Conservation (phyloP, 371 early-diverging fungal species). For the Apophysomyces variabilis region DNA sequence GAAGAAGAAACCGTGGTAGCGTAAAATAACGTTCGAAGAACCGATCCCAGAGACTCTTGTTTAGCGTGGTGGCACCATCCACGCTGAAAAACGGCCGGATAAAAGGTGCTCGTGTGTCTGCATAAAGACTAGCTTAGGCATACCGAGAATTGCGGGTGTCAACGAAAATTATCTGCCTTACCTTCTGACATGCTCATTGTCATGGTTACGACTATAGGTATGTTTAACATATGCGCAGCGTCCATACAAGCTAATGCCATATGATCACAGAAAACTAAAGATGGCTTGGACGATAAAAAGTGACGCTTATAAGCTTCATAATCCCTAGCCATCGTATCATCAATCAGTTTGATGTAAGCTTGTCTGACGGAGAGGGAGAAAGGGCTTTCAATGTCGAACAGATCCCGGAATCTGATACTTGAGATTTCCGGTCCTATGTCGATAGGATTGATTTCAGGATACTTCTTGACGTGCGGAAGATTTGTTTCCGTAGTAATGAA, state of each 20-base stretch:
- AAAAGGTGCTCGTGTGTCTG: constrained; percentile 25
- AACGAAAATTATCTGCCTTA: neutral
- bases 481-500: constrained; percentile 18
- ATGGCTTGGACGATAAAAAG: constrained; percentile 15
- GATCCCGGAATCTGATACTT: constrained; percentile 14
- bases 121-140: neutral
- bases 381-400: constrained; percentile 16
- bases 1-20: constrained; percentile 15
- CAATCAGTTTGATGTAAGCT: constrained; percentile 7
- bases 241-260: constrained; percentile 27
- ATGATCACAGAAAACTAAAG: constrained; percentile 28
- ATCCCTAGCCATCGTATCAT: constrained; percentile 15
- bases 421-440: constrained; percentile 17
- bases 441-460: constrained; percentile 15
- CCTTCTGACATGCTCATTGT: constrained; percentile 27
- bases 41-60: constrained; percentile 17
- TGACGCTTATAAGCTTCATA: constrained; percentile 2
- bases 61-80: constrained; percentile 16
- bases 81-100: constrained; percentile 9
- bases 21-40: constrained; percentile 20
- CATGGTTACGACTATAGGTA: constrained; percentile 21
- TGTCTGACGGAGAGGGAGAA: constrained; percentile 4
- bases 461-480: constrained; percentile 13
- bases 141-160: too few species aligned
- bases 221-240: constrained; percentile 19